phyloP scores from a whole-genome alignment of 2,329 filamentous ascomycete genomes.

The Aspergillus tubingensis region DNA sequence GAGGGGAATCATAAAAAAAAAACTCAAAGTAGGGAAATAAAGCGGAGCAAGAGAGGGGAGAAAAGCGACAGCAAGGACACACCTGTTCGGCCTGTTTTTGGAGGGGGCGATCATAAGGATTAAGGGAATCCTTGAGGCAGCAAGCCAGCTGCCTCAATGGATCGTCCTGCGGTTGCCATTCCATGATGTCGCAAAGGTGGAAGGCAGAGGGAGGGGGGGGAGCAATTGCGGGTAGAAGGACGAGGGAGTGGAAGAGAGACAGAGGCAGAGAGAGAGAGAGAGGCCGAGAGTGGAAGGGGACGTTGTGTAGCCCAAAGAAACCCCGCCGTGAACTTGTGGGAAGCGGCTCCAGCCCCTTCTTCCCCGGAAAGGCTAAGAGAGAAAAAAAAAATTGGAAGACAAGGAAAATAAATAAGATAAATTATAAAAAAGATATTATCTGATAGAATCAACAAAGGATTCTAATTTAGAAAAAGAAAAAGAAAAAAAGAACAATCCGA shows the following conservation, averaged over 20 bases:
- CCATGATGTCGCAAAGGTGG: constrained; percentile 57
- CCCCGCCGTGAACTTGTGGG: constrained; percentile 24
- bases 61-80: constrained; percentile 42
- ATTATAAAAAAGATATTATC: not conserved
- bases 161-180: constrained; percentile 88
- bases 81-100: constrained; percentile 91
- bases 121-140: constrained; percentile 89
- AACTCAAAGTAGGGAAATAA: constrained; percentile 9
- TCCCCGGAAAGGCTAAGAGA: constrained; percentile 11
- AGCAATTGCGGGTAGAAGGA: constrained; percentile 14
- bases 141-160: constrained; percentile 85
- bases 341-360: constrained; percentile 20
- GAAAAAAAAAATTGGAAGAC: not conserved
- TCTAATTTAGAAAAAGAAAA: not conserved
- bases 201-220: constrained; percentile 1
- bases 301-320: constrained; percentile 24
- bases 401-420: not conserved
- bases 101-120: constrained; percentile 73
- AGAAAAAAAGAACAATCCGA: not conserved
- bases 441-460: not conserved
- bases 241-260: constrained; percentile 10
- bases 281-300: not conserved
- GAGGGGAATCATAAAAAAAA: constrained; percentile 2
- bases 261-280: constrained; percentile 14
- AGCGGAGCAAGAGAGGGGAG: constrained; percentile 5